Conservation (phyloP, 352 stramenopile species). For the Stephanocyclus meneghinianus region DNA sequence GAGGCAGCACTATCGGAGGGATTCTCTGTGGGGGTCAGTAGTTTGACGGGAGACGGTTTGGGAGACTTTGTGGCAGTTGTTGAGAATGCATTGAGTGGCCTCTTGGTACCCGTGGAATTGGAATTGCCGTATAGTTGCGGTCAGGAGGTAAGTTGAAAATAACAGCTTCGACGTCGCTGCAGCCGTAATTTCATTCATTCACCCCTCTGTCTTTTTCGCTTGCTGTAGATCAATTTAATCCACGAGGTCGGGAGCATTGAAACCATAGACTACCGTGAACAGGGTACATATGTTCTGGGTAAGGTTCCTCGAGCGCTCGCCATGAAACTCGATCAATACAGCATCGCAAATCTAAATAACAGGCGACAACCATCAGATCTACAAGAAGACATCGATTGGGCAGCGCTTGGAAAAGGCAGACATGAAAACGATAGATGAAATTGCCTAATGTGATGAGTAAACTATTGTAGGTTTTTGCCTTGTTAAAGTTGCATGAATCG, state of each 20-base stretch:
- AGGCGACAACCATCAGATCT: constrained; percentile 12
- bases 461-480: neutral
- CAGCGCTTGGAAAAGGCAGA: constrained; percentile 66
- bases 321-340: constrained; percentile 73
- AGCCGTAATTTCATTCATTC: neutral
- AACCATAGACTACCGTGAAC: constrained; percentile 75
- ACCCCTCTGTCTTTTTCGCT: neutral
- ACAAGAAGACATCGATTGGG: constrained; percentile 76
- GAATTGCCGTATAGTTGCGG: constrained; percentile 78
- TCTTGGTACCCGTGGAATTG: constrained; percentile 77
- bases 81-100: constrained; percentile 66
- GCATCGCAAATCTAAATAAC: constrained; percentile 22
- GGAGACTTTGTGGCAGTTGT: constrained; percentile 77
- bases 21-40: constrained; percentile 72
- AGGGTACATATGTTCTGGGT: constrained; percentile 75
- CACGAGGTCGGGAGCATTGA: constrained; percentile 80
- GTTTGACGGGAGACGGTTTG: constrained; percentile 71
- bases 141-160: constrained; percentile 57
- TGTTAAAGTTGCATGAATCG: neutral
- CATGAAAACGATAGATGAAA: constrained; percentile 48
- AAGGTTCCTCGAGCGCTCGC: constrained; percentile 68
- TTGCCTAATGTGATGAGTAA: neutral
- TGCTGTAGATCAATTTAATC: constrained; percentile 62
- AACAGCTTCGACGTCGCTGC: neutral
- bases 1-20: constrained; percentile 61